phyloP scores from a whole-genome alignment of 2,329 filamentous ascomycete genomes.

The Waltergamsia citrina region DNA sequence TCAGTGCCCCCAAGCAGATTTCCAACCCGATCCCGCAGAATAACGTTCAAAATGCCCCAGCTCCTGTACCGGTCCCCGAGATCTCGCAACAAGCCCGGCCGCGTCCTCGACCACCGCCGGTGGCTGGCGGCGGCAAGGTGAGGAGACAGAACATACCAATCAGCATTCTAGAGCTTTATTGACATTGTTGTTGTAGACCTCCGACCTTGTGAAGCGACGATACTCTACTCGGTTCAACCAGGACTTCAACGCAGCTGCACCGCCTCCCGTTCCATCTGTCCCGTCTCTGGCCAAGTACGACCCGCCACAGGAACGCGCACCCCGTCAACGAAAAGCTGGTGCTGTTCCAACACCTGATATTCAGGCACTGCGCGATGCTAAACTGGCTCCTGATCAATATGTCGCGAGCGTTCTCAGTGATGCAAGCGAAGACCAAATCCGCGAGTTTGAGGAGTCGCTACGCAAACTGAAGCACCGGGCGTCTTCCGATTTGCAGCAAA shows the following conservation, averaged over 20 bases:
- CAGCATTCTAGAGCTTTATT: not conserved
- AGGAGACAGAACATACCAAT: slow-evolving; percentile 7
- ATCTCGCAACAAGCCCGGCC: slow-evolving; percentile 20
- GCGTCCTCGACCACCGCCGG: slow-evolving; percentile 36
- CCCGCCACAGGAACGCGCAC: slow-evolving; percentile 40
- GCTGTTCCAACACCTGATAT: slow-evolving; percentile 63
- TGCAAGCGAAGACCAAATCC: slow-evolving; percentile 79
- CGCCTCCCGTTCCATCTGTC: slow-evolving; percentile 65
- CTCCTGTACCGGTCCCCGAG: slow-evolving; percentile 9
- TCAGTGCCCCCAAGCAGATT: slow-evolving; percentile 55
- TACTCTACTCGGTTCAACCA: slow-evolving; percentile 92
- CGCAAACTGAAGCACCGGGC: slow-evolving; percentile 70
- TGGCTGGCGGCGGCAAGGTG: slow-evolving; percentile 48
- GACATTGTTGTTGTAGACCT: slow-evolving; percentile 36
- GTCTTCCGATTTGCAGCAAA: slow-evolving; percentile 80
- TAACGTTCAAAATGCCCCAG: slow-evolving; percentile 12
- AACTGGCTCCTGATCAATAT: slow-evolving; percentile 71
- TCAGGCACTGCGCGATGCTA: slow-evolving; percentile 70
- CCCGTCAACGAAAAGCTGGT: slow-evolving; percentile 39
- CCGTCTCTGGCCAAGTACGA: slow-evolving; percentile 52
- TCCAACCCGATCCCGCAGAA: slow-evolving; percentile 49
- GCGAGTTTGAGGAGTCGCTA: slow-evolving; percentile 67
- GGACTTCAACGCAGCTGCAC: slow-evolving; percentile 58
- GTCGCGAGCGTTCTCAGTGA: slow-evolving; percentile 67
- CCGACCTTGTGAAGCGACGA: slow-evolving; percentile 83